Evolutionary conservation across 2,329 filamentous ascomycete species (phyloP).

Genomic region (Xylariaceae sp.): DNA sequence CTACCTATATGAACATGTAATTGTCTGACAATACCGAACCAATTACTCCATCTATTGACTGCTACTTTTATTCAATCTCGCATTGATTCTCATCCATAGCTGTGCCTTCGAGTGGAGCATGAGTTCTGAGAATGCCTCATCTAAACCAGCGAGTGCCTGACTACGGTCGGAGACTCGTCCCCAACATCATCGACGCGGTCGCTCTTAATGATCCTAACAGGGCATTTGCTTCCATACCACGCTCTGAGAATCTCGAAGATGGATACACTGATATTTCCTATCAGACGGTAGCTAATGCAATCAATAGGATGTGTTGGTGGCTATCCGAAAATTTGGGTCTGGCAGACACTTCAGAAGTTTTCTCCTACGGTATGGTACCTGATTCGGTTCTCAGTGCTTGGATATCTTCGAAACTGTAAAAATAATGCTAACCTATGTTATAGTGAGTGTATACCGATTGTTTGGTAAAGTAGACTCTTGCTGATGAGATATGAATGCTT

Average conservation of each 20-base stretch:
- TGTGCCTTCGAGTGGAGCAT: no score
- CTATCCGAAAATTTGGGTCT: conserved; percentile 5
- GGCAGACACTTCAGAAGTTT: conserved; percentile 5
- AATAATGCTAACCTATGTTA: no score
- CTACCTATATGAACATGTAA: conserved; percentile 4
- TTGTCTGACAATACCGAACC: no score
- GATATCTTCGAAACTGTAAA: no score
- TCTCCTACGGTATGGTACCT: no score
- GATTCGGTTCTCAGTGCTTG: no score
- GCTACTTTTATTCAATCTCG: conserved; percentile 1
- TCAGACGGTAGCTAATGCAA: background rate
- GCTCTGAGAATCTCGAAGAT: conserved; percentile 1
- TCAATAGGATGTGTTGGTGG: conserved; percentile 6
- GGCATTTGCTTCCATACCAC: conserved; percentile 5
- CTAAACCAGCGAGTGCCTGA: background rate
- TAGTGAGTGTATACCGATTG: no score
- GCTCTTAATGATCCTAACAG: conserved; percentile 1
- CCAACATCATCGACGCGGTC: conserved; percentile 4
- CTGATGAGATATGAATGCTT: no score
- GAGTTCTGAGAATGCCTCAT: conserved; percentile 3
- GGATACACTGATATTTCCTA: conserved; percentile 4
- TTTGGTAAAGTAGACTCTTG: no score
- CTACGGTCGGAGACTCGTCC: conserved; percentile 1
- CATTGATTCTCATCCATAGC: background rate
- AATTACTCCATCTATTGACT: no score